Evolutionary conservation across 495 filamentous ascomycete species (phyloP), one percentile per base, ranked within the genome.

Genomic region (Apiosordaria backusii): DNA sequence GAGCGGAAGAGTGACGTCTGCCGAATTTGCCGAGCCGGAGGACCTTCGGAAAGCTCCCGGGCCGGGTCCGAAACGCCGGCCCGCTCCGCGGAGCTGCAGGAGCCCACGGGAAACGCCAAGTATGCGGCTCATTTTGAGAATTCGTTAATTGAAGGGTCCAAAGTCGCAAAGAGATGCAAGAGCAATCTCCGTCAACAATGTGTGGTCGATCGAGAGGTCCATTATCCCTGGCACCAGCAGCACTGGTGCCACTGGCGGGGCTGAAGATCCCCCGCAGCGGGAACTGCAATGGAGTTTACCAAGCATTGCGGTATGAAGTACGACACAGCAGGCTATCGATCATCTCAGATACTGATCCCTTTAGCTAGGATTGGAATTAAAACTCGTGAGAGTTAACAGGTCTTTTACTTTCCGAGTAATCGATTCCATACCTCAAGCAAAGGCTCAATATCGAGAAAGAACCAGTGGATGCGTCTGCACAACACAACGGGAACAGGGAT

Each of bases 1-100:
- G 69, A 97, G 81, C 18, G 95, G 93, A 1, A 83, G 77, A 26
- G 79, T 71, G 6, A 69, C 68, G 55, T 66, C 66, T 16, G 71
- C 35, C 45, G 53, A 26, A 13, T 54, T 45, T 19, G 65, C 60
- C 59, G 69, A 58, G 22, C 57, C 65, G 55, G 65, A 61, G 60
- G 72, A 70, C 18, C 50, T 58, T 50, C 67, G 64, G 4, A 19
- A 57, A 16, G 22, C 52, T 21, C 52, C 22, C 52, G 52, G 52
- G n/a, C 52, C 52, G 52, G 18, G 35, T 45, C 35, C 35, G 35
- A 45, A 13, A 45, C 35, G n/a, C 52, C 52, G 52, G n/a, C 52
- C 22, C 52, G n/a, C n/a, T 21, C n/a, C n/a, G 22, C 52, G n/a
- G 22, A 55, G 52, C 52, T 23, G 52, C 4, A 55, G 52, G 52